Evolutionary conservation across 371 early-diverging fungal species (phyloP).

Genomic region (Haplosporangium sp.): DNA sequence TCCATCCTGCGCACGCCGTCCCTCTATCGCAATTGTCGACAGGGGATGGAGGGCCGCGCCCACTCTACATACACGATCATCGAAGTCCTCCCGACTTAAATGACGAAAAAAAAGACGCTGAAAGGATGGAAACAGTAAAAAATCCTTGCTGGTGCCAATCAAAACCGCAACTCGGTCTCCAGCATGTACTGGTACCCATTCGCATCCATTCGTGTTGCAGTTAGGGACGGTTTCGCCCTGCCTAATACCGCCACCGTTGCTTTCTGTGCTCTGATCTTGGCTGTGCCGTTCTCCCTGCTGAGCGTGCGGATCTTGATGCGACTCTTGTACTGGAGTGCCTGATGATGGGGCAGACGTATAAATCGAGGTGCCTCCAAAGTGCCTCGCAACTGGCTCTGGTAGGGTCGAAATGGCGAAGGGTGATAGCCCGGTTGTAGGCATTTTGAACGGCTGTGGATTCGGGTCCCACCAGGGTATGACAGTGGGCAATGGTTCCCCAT

Average conservation of each 20-base stretch:
- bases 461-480: constrained; percentile 53
- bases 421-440: constrained; percentile 41
- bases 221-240: background rate
- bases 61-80: constrained; percentile 30
- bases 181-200: constrained; percentile 30
- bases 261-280: background rate
- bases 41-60: constrained; percentile 22
- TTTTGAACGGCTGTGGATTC: constrained; percentile 40
- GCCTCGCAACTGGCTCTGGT: constrained; percentile 33
- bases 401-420: constrained; percentile 45
- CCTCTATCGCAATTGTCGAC: constrained; percentile 12
- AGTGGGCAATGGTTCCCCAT: too few relatives aligned
- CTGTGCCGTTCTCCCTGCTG: background rate
- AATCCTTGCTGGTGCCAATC: constrained; percentile 52
- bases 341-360: constrained; percentile 10
- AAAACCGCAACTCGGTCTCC: constrained; percentile 50
- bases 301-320: background rate
- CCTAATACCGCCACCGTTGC: too few relatives aligned
- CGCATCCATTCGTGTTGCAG: constrained; percentile 34
- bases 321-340: background rate
- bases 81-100: constrained; percentile 50
- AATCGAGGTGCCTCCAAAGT: constrained; percentile 39
- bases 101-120: constrained; percentile 44
- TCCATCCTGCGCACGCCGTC: background rate
- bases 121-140: constrained; percentile 49